Base-by-base conservation (phyloP, 75 land plant species). In the Adiantum capillusveneris region DNA sequence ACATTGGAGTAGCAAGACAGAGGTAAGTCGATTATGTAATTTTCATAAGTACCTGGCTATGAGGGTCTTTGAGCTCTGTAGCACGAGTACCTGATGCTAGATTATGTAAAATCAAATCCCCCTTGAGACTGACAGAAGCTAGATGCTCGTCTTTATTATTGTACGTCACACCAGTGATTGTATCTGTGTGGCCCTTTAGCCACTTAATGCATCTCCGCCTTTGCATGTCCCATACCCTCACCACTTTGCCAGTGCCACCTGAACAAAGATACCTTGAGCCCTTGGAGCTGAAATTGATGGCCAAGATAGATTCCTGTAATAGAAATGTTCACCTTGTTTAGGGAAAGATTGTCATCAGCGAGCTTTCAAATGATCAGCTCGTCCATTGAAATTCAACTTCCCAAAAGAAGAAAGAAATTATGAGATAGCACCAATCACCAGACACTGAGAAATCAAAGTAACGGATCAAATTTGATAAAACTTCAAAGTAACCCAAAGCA, bases 161-260 rank as follows among this genome's bases (percentile, higher is more conserved):
- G 67, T 90, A 95, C 82, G 76, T 80, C 17, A 73, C 92, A 36
- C 96, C 96, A 24, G 92, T 86, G 52, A 95, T 84, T 26, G 85
- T 78, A 57, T 78, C 87, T 34, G 88, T 73, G 56, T 95, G 99
- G 50, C 99, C 96, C 62, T 70, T 90, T 65, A 95, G 67, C 88
- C 88, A 82, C 65, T 95, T 95, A 45, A 90, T 90, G 70, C 99
- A 95, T 36, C 84, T 82, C 49, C 84, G 84, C 54, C 85, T 78
- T 58, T 90, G 96, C 74, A 95, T 60, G 70, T 95, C 99, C 99
- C 99, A 95, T 52, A 95, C 84, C 65, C 92, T 75, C 25, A 95
- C 88, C 54, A 86, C 77, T 59, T 84, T 84, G 26, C 92, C 84
- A 62, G 81, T 89, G 30, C 96, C 96, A 20, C 96, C 99, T 48